Evolutionary conservation across 495 filamentous ascomycete species (phyloP).

Genomic region (Pseudotulostoma volvatum): DNA sequence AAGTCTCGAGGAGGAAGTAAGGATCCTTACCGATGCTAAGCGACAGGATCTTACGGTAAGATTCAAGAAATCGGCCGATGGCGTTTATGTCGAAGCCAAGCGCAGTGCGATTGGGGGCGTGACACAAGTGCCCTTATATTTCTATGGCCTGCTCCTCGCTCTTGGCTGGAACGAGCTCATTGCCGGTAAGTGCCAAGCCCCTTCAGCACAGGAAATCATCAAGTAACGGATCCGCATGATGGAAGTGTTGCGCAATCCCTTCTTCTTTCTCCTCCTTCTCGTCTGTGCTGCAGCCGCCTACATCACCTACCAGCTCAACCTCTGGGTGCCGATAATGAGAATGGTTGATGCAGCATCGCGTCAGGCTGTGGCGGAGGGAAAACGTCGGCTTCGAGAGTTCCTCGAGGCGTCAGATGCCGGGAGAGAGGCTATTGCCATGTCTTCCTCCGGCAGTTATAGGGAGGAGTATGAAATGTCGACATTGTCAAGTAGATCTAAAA

Average conservation of each 20-base stretch:
- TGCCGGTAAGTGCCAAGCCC: constrained; percentile 47
- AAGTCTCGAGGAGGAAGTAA: constrained; percentile 89
- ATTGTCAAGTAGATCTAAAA: constrained; percentile 17
- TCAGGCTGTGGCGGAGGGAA: constrained; percentile 78
- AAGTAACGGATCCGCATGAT: background rate
- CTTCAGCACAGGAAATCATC: no score
- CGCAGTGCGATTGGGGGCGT: constrained; percentile 82
- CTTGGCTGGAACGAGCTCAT: constrained; percentile 96
- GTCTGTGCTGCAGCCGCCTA: constrained; percentile 61
- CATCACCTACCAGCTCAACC: constrained; percentile 78
- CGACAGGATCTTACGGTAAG: constrained; percentile 76
- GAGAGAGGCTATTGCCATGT: constrained; percentile 63
- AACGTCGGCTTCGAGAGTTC: constrained; percentile 75
- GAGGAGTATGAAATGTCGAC: constrained; percentile 34
- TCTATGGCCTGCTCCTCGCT: constrained; percentile 75
- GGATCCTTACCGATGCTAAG: constrained; percentile 76
- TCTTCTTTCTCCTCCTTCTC: constrained; percentile 80
- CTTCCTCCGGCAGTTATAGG: constrained; percentile 11
- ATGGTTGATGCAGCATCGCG: constrained; percentile 74
- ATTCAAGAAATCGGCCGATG: constrained; percentile 95
- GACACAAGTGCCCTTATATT: constrained; percentile 85
- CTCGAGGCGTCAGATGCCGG: constrained; percentile 67
- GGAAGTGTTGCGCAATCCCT: constrained; percentile 75
- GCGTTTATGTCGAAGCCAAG: constrained; percentile 94
- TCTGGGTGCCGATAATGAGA: constrained; percentile 88